Evolutionary conservation across 2,329 filamentous ascomycete species (phyloP), one percentile per base, ranked within the genome.

Genomic region (Pestalotiopsis sp.): DNA sequence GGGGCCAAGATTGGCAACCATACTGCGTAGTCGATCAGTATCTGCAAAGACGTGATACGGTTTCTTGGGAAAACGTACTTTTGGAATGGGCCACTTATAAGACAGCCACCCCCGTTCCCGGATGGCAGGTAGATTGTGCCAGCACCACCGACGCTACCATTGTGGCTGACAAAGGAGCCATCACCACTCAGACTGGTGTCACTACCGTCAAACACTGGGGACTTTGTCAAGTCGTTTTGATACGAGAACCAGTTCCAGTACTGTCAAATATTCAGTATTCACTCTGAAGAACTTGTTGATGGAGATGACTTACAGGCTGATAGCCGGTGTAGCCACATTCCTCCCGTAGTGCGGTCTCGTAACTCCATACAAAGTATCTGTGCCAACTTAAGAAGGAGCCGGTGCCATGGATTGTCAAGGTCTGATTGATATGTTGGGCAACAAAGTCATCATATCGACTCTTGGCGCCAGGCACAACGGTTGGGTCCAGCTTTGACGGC

Each of bases 181-280:
- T 87, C 82, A 22, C 85, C 83, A 30, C 81, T 81, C 79, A 87
- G 75, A 65, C 81, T 83, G 63, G 81, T 84, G 30, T 80, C 81
- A 69, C 82, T 84, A 62, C 87, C 87, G 70, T 87, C 85, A 68
- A 89, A 88, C 62, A 88, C 74, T 14, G 85, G 83, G 0, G 85
- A 86, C 66, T 81, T 80, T 68, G 76, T 71, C 1, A 81, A 79
- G 70, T 88, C 81, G 2, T 78, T 69, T 2, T 82, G 78, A 76
- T 82, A 83, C 65, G 80, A 79, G 2, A 81, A 81, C 83, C 85
- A 88, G 74, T 87, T 84, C 78, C 82, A 83, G 77, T 86, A 87
- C 74, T 82, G 78, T 6, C 38, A 5, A 5, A n/a, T 71, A 9
- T 71, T 67, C n/a, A 61, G 38, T 5, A 58, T 11, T 38, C 24